phyloP scores from a whole-genome alignment of 768 basidiomycete species.

The Favolaschia claudopus region DNA sequence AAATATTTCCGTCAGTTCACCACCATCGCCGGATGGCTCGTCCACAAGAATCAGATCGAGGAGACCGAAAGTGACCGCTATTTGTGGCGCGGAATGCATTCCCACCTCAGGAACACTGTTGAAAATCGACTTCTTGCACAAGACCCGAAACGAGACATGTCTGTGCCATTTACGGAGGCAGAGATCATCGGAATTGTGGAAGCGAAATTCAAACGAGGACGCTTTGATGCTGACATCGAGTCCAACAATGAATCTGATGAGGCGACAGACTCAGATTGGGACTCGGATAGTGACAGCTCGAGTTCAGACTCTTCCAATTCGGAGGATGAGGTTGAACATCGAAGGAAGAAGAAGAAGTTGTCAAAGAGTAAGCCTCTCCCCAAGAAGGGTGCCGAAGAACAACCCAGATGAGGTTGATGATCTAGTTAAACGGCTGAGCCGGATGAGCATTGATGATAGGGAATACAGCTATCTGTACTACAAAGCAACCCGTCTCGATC shows the following conservation, averaged over 20 bases:
- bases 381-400: too few species aligned
- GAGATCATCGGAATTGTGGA: neutral
- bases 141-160: neutral
- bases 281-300: too few species aligned
- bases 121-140: neutral
- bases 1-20: neutral
- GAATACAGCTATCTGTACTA: constrained; percentile 10
- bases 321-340: too few species aligned
- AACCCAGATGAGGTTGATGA: neutral
- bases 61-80: neutral
- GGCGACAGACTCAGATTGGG: neutral
- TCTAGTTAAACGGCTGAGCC: neutral
- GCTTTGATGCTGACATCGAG: neutral
- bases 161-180: neutral
- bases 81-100: neutral
- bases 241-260: neutral
- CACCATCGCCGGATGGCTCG: neutral
- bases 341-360: too few species aligned
- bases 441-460: neutral
- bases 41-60: neutral
- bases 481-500: constrained; percentile 1
- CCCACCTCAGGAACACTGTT: neutral
- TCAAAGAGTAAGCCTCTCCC: too few species aligned
- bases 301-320: too few species aligned
- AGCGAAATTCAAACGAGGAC: neutral